phyloP scores from a whole-genome alignment of 306 rosid genomes.

The Cicer judaicum region DNA sequence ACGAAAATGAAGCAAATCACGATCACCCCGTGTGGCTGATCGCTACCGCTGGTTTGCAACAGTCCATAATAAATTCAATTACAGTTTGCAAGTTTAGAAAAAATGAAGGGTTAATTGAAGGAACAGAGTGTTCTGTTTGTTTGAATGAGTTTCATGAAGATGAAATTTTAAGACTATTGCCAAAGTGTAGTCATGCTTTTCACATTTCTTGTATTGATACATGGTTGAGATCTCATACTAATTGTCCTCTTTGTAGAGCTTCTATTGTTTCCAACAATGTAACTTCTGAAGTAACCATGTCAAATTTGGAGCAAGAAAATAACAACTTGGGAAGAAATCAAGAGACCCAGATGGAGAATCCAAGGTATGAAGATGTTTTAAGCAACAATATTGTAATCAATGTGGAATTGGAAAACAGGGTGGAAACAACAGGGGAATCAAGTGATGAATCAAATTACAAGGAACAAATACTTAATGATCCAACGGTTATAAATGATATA shows the following conservation, averaged over 20 bases:
- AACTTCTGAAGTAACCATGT: slow-evolving; percentile 22
- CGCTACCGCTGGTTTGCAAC: slow-evolving; percentile 68
- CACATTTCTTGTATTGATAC: slow-evolving; percentile 71
- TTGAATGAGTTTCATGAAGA: slow-evolving; percentile 66
- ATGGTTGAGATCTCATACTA: slow-evolving; percentile 76
- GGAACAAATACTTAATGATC: neutral
- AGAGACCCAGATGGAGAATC: slow-evolving; percentile 50
- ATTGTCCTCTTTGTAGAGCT: slow-evolving; percentile 79
- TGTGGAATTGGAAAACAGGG: slow-evolving; percentile 39
- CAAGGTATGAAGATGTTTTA: slow-evolving; percentile 37
- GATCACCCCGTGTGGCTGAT: slow-evolving; percentile 80
- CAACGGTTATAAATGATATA: neutral
- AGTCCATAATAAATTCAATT: slow-evolving; percentile 69
- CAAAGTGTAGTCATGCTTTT: slow-evolving; percentile 78
- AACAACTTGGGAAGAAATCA: slow-evolving; percentile 34
- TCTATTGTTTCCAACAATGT: slow-evolving; percentile 44
- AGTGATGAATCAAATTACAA: slow-evolving; percentile 46
- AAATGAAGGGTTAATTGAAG: slow-evolving; percentile 70
- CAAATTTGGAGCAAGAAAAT: slow-evolving; percentile 44
- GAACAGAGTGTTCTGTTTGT: slow-evolving; percentile 74
- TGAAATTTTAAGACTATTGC: slow-evolving; percentile 64
- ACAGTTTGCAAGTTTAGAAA: slow-evolving; percentile 56
- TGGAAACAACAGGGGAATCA: slow-evolving; percentile 40
- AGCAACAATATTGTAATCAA: slow-evolving; percentile 10
- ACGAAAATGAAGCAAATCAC: slow-evolving; percentile 48